Percentiles rank a stretch among this genome's conserved stretches.
These are phyloP conservation scores for Sarocladium brachiariae DNA, from an alignment of 2,329 filamentous ascomycete genomes.

Conservation along the genomic window DNA sequence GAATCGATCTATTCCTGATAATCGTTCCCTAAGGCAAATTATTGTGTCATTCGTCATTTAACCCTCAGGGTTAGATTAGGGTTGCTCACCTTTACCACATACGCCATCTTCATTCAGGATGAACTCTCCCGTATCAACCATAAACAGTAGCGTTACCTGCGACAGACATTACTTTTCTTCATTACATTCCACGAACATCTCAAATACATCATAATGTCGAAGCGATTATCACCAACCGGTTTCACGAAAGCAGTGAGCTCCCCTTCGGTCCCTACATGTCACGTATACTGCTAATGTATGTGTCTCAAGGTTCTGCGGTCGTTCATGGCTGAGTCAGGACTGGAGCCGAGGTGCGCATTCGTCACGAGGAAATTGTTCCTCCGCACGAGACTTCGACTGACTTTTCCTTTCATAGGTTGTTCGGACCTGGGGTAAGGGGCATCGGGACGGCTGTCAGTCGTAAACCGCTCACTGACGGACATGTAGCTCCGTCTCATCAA, in stretches of 20 bases:
- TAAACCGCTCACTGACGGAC: background rate
- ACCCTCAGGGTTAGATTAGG: too few relatives aligned
- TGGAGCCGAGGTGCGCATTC: constrained; percentile 69
- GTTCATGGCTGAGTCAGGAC: constrained; percentile 76
- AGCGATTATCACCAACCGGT: constrained; percentile 25
- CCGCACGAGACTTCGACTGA: too few relatives aligned
- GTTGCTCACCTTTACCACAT: background rate
- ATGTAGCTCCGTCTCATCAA: constrained; percentile 58
- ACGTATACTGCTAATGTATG: background rate
- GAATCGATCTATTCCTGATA: too few relatives aligned
- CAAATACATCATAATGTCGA: constrained; percentile 21
- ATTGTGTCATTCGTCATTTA: too few relatives aligned
- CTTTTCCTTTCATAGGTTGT: constrained; percentile 9
- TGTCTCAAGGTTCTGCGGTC: constrained; percentile 64
- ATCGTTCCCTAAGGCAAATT: too few relatives aligned
- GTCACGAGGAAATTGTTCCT: background rate
- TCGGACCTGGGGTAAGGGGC: constrained; percentile 12
- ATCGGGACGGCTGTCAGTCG: too few relatives aligned
- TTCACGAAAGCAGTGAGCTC: constrained; percentile 27
- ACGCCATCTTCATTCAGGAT: background rate
- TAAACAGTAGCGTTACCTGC: too few relatives aligned
- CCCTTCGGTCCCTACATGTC: background rate
- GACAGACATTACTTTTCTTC: too few relatives aligned
- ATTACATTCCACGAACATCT: background rate
- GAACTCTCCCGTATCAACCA: too few relatives aligned